These are phyloP conservation scores for Astrothelium macrocarpum DNA, from an alignment of 495 filamentous ascomycete species.

Conservation along the genomic window DNA sequence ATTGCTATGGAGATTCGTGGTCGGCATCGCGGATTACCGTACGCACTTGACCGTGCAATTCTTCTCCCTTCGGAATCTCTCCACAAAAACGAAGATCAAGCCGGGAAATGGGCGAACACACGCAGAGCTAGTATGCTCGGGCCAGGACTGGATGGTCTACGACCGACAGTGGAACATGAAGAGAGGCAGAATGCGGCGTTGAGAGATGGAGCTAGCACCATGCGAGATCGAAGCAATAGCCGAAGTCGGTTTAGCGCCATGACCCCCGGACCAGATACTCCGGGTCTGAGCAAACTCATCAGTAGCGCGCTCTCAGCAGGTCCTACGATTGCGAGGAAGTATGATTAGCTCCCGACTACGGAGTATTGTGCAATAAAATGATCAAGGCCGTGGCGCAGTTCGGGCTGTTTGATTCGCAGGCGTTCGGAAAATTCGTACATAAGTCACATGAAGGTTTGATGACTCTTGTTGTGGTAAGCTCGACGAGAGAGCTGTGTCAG, in stretches of 20 bases:
- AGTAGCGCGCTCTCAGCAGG: not conserved
- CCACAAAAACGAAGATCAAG: conserved; percentile 57
- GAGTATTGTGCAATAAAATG: not conserved
- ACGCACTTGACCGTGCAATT: conserved; percentile 85
- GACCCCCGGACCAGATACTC: not conserved
- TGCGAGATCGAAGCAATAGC: not conserved
- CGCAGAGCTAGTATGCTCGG: conserved; percentile 3
- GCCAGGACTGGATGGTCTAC: not conserved
- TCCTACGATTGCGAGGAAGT: not conserved
- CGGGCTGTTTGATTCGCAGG: not conserved
- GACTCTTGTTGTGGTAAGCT: too few species aligned
- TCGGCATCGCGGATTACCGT: conserved; percentile 83
- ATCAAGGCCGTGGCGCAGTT: not conserved
- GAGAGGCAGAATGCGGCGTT: not conserved
- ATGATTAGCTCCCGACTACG: not conserved
- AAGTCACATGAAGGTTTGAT: too few species aligned
- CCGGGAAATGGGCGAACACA: conserved; percentile 33
- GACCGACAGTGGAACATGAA: not conserved
- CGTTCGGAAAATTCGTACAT: too few species aligned
- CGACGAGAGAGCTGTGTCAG: too few species aligned
- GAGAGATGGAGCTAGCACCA: not conserved
- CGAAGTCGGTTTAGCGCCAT: not conserved
- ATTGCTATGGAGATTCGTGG: conserved; percentile 91
- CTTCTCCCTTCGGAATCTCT: conserved; percentile 69
- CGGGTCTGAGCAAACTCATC: not conserved